Conservation (phyloP, 108 stramenopile species). For the Stephanodiscus triporus region DNA sequence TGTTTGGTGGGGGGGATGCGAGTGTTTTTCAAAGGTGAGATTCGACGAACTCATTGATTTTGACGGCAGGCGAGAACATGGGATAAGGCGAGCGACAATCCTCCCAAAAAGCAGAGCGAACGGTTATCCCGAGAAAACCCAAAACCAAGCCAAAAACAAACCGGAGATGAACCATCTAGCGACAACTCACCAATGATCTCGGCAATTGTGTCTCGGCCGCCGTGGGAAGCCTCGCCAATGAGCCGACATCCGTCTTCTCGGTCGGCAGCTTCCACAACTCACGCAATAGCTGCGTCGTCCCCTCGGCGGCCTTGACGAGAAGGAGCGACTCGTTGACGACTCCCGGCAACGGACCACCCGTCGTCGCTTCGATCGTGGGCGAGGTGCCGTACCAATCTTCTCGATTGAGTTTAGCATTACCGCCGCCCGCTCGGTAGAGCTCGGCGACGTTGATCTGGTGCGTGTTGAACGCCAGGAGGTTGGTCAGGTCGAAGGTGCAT, state of each 20-base stretch:
- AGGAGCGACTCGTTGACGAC: slow-evolving; percentile 66
- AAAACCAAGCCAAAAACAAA: too few species aligned
- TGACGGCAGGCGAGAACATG: neutral
- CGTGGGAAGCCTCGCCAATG: slow-evolving; percentile 64
- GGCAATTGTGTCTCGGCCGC: slow-evolving; percentile 62
- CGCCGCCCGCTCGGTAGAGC: slow-evolving; percentile 53
- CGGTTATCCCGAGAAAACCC: too few species aligned
- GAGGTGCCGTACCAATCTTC: slow-evolving; percentile 32
- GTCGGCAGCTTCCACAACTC: slow-evolving; percentile 79
- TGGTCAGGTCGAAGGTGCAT: slow-evolving; percentile 79
- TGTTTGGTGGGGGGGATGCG: slow-evolving; percentile 11
- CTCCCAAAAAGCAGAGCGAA: too few species aligned
- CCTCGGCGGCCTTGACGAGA: slow-evolving; percentile 69
- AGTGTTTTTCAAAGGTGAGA: neutral
- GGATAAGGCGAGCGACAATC: neutral
- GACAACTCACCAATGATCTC: slow-evolving; percentile 66
- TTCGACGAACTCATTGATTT: neutral
- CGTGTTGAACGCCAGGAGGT: slow-evolving; percentile 75
- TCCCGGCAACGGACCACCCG: neutral
- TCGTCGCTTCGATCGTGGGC: slow-evolving; percentile 31
- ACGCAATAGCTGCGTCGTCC: slow-evolving; percentile 72
- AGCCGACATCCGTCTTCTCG: slow-evolving; percentile 78
- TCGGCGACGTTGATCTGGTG: slow-evolving; percentile 63
- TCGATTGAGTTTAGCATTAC: slow-evolving; percentile 12
- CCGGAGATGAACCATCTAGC: neutral